phyloP scores from a whole-genome alignment of 108 stramenopile species.

The Cyclotella atomus region DNA sequence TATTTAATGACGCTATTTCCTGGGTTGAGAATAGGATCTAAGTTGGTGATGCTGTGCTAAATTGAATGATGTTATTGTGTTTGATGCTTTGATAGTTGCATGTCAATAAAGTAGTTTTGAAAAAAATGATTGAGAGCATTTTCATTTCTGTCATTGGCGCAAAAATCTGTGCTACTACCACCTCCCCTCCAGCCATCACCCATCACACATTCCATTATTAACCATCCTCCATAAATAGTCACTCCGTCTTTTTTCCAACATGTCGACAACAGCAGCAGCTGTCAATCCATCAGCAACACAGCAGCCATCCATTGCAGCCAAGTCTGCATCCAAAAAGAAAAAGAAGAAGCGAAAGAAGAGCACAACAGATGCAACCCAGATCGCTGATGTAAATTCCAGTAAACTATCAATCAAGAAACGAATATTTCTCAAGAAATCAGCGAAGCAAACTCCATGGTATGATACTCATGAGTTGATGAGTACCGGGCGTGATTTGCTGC shows the following conservation, averaged over 20 bases:
- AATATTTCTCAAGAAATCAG: conserved; percentile 22
- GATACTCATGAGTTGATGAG: conserved; percentile 32
- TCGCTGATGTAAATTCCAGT: conserved; percentile 8
- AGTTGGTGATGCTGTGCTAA: not conserved
- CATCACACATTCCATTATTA: too few species aligned
- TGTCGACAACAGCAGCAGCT: not conserved
- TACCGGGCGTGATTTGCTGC: conserved; percentile 33
- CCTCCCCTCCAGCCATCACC: too few species aligned
- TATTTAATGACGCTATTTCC: conserved; percentile 50
- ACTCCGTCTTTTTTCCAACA: too few species aligned
- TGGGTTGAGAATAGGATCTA: conserved; percentile 36
- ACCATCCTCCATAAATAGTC: too few species aligned
- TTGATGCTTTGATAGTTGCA: not conserved
- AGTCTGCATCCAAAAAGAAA: conserved; percentile 8
- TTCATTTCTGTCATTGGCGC: too few species aligned
- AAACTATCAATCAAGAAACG: conserved; percentile 36
- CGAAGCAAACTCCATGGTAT: conserved; percentile 49
- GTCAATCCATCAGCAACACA: not conserved
- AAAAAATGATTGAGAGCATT: too few species aligned
- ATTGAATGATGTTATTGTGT: not conserved
- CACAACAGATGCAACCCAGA: not conserved
- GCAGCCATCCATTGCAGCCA: not conserved
- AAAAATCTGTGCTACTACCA: too few species aligned
- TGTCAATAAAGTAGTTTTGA: not conserved
- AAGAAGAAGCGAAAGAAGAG: conserved; percentile 29